Conservation (phyloP, 2,329 filamentous ascomycete genomes). For the Arthrobotrys pseudoclavata region DNA sequence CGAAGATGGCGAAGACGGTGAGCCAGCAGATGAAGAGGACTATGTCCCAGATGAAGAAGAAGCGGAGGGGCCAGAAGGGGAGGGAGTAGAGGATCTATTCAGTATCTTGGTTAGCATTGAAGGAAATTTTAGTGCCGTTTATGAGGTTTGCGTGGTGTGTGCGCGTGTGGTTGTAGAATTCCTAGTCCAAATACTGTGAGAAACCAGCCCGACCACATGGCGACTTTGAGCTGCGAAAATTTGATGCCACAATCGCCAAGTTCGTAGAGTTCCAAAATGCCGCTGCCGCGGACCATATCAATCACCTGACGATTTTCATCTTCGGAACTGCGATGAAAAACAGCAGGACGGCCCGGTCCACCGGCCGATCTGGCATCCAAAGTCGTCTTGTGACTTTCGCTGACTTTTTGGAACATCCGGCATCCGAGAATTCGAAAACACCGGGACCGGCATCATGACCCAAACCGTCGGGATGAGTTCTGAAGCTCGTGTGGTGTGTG, state of each 20-base stretch:
- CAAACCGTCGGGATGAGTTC: background rate
- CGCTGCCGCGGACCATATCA: background rate
- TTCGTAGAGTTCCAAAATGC: background rate
- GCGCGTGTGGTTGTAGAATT: background rate
- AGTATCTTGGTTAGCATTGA: background rate
- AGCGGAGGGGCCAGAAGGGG: slow-evolving; percentile 57
- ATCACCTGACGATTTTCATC: background rate
- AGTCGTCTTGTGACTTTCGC: background rate
- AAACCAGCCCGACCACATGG: too few relatives aligned
- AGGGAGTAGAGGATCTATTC: slow-evolving; percentile 53
- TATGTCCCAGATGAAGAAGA: slow-evolving; percentile 68
- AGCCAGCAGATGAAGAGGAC: slow-evolving; percentile 74
- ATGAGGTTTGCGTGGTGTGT: background rate
- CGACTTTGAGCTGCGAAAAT: too few relatives aligned
- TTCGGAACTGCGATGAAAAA: background rate
- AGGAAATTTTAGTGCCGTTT: background rate
- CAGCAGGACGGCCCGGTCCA: background rate
- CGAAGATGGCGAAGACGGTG: slow-evolving; percentile 85
- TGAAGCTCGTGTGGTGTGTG: background rate
- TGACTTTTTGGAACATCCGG: too few relatives aligned
- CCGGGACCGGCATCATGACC: background rate
- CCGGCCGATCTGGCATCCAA: background rate
- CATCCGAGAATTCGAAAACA: background rate
- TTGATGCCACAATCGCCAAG: too few relatives aligned
- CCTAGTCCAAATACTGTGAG: too few relatives aligned